Conservation (phyloP, 2,329 filamentous ascomycete species). For the Fulvia fulva region DNA sequence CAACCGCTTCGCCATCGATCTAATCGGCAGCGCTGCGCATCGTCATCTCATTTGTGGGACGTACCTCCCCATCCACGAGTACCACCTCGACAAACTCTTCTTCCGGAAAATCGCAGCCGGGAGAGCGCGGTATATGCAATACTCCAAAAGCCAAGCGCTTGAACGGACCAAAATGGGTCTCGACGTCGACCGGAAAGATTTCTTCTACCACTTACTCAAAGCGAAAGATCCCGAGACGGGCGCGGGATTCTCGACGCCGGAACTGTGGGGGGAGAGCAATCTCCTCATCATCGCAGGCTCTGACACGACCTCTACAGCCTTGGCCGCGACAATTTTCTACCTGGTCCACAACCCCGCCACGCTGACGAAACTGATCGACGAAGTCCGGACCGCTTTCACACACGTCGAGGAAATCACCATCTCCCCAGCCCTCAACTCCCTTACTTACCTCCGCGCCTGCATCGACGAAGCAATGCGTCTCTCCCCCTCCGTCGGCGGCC, state of each 20-base stretch:
- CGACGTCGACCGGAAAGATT: slow-evolving; percentile 30
- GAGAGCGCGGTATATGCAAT: slow-evolving; percentile 41
- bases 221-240: slow-evolving; percentile 32
- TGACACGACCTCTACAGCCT: slow-evolving; percentile 35
- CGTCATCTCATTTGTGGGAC: slow-evolving; percentile 38
- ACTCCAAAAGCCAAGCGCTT: slow-evolving; percentile 41
- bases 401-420: slow-evolving; percentile 46
- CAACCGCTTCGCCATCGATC: slow-evolving; percentile 31
- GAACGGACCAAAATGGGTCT: slow-evolving; percentile 36
- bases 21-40: slow-evolving; percentile 21
- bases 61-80: slow-evolving; percentile 38
- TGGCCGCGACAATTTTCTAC: slow-evolving; percentile 37
- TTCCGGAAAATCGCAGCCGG: slow-evolving; percentile 43
- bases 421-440: slow-evolving; percentile 34
- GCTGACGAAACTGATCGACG: slow-evolving; percentile 28
- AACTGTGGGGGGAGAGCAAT: slow-evolving; percentile 30
- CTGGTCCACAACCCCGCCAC: slow-evolving; percentile 29
- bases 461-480: slow-evolving; percentile 48
- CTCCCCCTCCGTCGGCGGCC: slow-evolving; percentile 40
- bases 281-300: slow-evolving; percentile 31
- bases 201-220: slow-evolving; percentile 29
- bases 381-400: slow-evolving; percentile 43
- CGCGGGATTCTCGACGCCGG: slow-evolving; percentile 26
- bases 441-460: slow-evolving; percentile 43
- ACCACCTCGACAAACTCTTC: slow-evolving; percentile 39